These are phyloP conservation scores for Tagetes patula DNA, from an alignment of 129 eudicot genomes.

Conservation along the genomic window DNA sequence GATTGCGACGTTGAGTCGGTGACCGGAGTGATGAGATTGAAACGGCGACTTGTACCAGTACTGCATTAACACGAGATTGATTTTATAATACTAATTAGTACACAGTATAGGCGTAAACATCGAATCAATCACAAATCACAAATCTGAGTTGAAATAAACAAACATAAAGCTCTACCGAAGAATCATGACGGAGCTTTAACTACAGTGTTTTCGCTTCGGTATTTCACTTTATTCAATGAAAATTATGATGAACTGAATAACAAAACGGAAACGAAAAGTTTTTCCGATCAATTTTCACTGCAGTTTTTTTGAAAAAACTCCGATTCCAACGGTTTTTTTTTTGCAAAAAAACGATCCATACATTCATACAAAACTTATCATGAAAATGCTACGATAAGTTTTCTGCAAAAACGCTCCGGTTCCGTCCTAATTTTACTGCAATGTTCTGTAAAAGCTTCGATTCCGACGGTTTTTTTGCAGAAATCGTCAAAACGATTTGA, in stretches of 20 bases:
- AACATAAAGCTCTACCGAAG: constrained; percentile 33
- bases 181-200: constrained; percentile 36
- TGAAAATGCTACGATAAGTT: no score
- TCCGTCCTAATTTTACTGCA: no score
- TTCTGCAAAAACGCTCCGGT: no score
- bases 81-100: constrained; percentile 31
- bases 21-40: constrained; percentile 26
- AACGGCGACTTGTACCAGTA: constrained; percentile 13
- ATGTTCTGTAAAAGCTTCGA: no score
- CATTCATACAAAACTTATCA: no score
- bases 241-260: constrained; percentile 6
- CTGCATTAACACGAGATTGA: constrained; percentile 27
- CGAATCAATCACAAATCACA: constrained; percentile 46
- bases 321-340: constrained; percentile 13
- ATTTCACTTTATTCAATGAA: constrained; percentile 25
- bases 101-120: constrained; percentile 35
- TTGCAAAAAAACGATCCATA: no score
- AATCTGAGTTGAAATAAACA: not conserved
- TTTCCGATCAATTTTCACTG: constrained; percentile 26
- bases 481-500: not conserved
- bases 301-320: constrained; percentile 25
- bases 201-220: constrained; percentile 18
- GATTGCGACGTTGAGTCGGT: constrained; percentile 26
- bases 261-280: constrained; percentile 27
- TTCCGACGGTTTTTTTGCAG: no score